phyloP scores from a whole-genome alignment of 352 stramenopile species.

The Thraustochytrium sp. region DNA sequence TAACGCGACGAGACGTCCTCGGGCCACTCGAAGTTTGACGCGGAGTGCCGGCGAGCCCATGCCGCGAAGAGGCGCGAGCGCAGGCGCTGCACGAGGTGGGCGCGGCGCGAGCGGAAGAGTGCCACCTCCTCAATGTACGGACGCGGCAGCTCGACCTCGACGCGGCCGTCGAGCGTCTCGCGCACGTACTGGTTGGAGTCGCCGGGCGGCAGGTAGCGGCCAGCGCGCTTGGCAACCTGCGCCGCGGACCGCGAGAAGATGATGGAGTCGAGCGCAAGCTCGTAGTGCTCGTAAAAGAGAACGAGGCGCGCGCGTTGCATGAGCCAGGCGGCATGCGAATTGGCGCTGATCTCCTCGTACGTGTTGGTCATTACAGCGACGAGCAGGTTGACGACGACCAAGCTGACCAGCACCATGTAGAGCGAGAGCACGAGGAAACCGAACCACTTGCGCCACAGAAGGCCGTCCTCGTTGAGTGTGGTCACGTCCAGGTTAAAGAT shows the following conservation, averaged over 20 bases:
- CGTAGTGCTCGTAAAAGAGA: slow-evolving; percentile 40
- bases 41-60: background rate
- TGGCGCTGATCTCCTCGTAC: slow-evolving; percentile 35
- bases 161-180: background rate
- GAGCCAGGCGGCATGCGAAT: slow-evolving; percentile 1
- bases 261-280: slow-evolving; percentile 6
- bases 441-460: slow-evolving; percentile 30
- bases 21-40: background rate
- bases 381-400: background rate
- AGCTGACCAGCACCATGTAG: slow-evolving; percentile 26
- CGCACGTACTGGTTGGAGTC: slow-evolving; percentile 24
- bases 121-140: slow-evolving; percentile 6
- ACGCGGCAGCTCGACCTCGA: slow-evolving; percentile 3
- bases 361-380: slow-evolving; percentile 34
- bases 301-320: slow-evolving; percentile 28
- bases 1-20: no score
- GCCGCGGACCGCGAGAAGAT: background rate
- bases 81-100: background rate
- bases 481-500: slow-evolving; percentile 38
- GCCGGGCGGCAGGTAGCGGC: background rate
- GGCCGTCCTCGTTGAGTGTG: background rate
- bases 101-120: background rate
- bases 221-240: background rate
- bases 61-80: background rate
- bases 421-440: slow-evolving; percentile 7